Evolutionary conservation across 768 basidiomycete species (phyloP), one percentile per base, ranked within the genome.

Genomic region (Grammothele lineata): DNA sequence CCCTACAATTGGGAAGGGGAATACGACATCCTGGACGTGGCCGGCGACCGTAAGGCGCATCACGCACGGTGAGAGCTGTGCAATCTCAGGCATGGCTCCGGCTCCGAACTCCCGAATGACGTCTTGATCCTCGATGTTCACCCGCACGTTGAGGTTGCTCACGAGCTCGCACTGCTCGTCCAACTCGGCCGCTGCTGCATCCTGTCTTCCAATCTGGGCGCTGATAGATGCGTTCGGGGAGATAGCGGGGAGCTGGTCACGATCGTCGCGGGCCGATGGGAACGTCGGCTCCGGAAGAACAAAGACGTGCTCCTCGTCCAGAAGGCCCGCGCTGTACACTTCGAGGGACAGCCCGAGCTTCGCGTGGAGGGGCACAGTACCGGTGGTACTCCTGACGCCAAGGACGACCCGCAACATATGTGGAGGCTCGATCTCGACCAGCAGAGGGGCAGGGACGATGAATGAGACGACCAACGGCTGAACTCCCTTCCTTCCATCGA

Each of bases 1-100:
- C 4, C 66, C 64, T 25, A 70, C 55, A 9, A 81, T 60, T 8
- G 75, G 75, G 37, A 75, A 70, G 0, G 77, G 77, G 36, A 69
- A 78, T 1, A 38, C 7, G 6, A 78, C 47, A 26, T 45, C 39
- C 40, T 69, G 56, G 4, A 45, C 25, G 43, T 62, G 57, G 1
- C 40, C 37, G 4, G 56, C 60, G 48, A 74, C 53, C 3, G 51
- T 50, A 10, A 71, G 57, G 11, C 55, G 46, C 49, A 75, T 63
- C 8, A 53, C 56, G 42, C 57, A 67, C 18, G 70, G 63, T 2
- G 68, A 65, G 3, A 57, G 37, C 47, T 72, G 67, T 25, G 25
- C 27, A 25, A 47, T 45, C 24, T 35, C 27, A 9, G 57, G 57
- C 10, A 27, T 45, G 6, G 52, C 41, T 10, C 52, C 53, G 19